phyloP scores from a whole-genome alignment of 2,329 filamentous ascomycete species.

The Ciborinia camelliae region DNA sequence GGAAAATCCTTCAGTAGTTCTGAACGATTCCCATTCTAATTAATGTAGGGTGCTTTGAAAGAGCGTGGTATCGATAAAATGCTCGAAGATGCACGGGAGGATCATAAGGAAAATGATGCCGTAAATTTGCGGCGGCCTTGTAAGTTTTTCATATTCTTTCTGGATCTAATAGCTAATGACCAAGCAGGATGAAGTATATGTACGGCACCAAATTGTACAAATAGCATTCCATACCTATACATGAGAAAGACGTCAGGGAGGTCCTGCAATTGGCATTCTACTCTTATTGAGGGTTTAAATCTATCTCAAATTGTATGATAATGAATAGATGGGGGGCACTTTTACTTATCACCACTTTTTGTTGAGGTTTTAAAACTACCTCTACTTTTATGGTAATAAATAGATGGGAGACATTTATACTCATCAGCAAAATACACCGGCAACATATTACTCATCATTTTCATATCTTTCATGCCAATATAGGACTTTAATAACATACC shows the following conservation, averaged over 20 bases:
- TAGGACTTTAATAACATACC: background rate
- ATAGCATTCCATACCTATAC: conserved; percentile 1
- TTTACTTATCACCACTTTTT: too few species aligned
- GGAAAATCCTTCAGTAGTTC: conserved; percentile 7
- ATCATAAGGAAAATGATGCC: conserved; percentile 82
- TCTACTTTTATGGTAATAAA: background rate
- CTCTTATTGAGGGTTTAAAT: background rate
- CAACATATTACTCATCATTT: background rate
- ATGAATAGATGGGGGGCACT: background rate
- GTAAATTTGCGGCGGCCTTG: conserved; percentile 56
- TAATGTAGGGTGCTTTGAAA: conserved; percentile 72
- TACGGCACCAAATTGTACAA: conserved; percentile 4
- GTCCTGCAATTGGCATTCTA: background rate
- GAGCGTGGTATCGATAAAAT: conserved; percentile 89
- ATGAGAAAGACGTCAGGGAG: conserved; percentile 23
- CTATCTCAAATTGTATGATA: background rate
- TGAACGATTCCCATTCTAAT: conserved; percentile 2
- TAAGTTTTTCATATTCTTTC: conserved; percentile 21
- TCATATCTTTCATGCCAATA: background rate
- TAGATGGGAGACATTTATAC: background rate
- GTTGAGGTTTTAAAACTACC: background rate
- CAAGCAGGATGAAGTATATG: background rate
- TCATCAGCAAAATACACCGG: background rate
- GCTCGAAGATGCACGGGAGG: conserved; percentile 84
- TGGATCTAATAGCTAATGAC: background rate